Evolutionary conservation across 768 basidiomycete species (phyloP), one percentile per base, ranked within the genome.

Genomic region (Cystofilobasidium capitatum): DNA sequence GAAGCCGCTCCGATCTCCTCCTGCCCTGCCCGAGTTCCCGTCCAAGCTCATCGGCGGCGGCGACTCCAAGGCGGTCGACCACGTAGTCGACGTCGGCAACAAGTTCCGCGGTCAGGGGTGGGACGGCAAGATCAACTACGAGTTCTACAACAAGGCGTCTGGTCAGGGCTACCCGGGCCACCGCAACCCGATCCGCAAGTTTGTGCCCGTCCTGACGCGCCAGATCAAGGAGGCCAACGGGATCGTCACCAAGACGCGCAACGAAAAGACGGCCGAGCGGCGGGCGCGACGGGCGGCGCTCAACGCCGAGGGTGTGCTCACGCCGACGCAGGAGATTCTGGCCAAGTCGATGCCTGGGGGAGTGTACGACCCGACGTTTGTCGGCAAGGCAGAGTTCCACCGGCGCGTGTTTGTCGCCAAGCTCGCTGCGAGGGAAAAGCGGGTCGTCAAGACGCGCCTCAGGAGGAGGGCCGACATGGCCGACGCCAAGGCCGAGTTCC

Each of bases 81-180:
- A 68, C 42, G 54, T 68, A 33, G 66, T 68, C 45, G 60, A 68
- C 54, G 66, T 68, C 66, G 59, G 59, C 20, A 49, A 63, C 62
- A 68, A 68, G 62, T 68, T 68, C 35, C 54, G 39, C 61, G 66
- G 61, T 14, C 51, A 57, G 4, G 66, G 54, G 12, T 68, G 66
- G 66, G 66, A 68, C 42, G 66, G 66, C 26, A 12, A 14, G 29
- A 7, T 63, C 22, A 16, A 58, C 29, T 40, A 12, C 5, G 49
- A 24, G 49, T 49, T 54, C 31, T 7, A 17, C 51, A 12, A 17
- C 26, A 55, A 7, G 49, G 49, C 22, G 6, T 20, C 0, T 0
- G 33, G 57, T 20, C 14, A 36, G 17, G n/a, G 12, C 24, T 14
- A 13, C 12, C 65, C 65, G 3, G 58, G 57, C 26, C 42, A 29